phyloP scores from a whole-genome alignment of 129 eudicot genomes.

The Flaveria linearis region DNA sequence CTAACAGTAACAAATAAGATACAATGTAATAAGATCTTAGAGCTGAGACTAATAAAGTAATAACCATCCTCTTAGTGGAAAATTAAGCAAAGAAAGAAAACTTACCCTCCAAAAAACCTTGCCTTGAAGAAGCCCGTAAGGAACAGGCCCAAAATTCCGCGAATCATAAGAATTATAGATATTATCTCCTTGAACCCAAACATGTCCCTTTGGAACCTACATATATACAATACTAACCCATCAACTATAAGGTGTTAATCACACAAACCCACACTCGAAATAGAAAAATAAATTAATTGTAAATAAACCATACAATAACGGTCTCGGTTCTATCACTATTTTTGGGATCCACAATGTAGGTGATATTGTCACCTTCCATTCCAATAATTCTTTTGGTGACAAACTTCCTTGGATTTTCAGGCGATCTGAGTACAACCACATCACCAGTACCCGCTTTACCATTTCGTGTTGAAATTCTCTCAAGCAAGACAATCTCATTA shows the following conservation, averaged over 20 bases:
- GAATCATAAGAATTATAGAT: slow-evolving; percentile 57
- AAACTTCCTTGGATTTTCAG: slow-evolving; percentile 59
- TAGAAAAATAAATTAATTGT: not conserved
- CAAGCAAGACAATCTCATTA: slow-evolving; percentile 54
- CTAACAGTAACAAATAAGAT: not conserved
- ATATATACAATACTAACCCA: slow-evolving; percentile 1
- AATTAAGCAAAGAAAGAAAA: slow-evolving; percentile 2
- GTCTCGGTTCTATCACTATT: slow-evolving; percentile 51
- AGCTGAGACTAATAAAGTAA: not conserved
- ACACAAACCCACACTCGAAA: slow-evolving; percentile 16
- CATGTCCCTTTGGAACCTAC: slow-evolving; percentile 74
- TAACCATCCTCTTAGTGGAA: not conserved
- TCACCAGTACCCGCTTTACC: slow-evolving; percentile 68
- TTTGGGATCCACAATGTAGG: slow-evolving; percentile 57
- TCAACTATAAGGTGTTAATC: not conserved
- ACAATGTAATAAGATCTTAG: not conserved
- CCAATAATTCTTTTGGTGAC: slow-evolving; percentile 64
- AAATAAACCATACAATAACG: slow-evolving; percentile 51
- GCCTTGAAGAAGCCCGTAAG: slow-evolving; percentile 69
- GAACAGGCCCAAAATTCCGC: slow-evolving; percentile 74
- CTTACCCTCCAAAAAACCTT: slow-evolving; percentile 58
- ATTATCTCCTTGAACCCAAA: slow-evolving; percentile 86
- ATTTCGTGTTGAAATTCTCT: slow-evolving; percentile 51
- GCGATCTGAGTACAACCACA: slow-evolving; percentile 58
- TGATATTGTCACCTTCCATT: slow-evolving; percentile 64